Conservation (phyloP, 805 yeast genomes). For the Clavispora carvajalis region DNA sequence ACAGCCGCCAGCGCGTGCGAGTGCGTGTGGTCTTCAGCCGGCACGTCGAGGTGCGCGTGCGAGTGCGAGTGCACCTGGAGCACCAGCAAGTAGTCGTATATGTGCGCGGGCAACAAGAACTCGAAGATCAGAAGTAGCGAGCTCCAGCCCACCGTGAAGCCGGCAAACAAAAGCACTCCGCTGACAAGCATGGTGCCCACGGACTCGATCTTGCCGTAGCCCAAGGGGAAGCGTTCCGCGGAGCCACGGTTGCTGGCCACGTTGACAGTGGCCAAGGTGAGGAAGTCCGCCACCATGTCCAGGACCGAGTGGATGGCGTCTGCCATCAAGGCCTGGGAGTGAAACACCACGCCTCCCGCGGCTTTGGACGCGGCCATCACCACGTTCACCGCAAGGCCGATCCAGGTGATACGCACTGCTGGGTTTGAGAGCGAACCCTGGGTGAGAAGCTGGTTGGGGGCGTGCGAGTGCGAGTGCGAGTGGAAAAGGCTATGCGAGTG, state of each 20-base stretch:
- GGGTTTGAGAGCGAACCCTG: slow-evolving; percentile 49
- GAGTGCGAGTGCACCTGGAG: slow-evolving; percentile 50
- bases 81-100: slow-evolving; percentile 49
- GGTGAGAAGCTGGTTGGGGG: slow-evolving; percentile 36
- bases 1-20: slow-evolving; percentile 3
- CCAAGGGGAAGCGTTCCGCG: slow-evolving; percentile 71
- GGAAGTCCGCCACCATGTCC: slow-evolving; percentile 82
- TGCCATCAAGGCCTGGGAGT: slow-evolving; percentile 90
- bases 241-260: slow-evolving; percentile 53
- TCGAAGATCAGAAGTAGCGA: slow-evolving; percentile 66
- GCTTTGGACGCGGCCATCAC: slow-evolving; percentile 85
- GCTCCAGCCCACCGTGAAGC: slow-evolving; percentile 85
- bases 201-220: slow-evolving; percentile 91
- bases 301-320: slow-evolving; percentile 92
- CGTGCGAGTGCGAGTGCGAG: slow-evolving; percentile 30
- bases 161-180: slow-evolving; percentile 77
- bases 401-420: slow-evolving; percentile 89
- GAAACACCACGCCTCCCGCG: slow-evolving; percentile 84
- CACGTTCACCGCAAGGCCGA: slow-evolving; percentile 79
- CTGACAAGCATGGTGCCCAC: slow-evolving; percentile 89
- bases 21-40: slow-evolving; percentile 13
- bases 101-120: slow-evolving; percentile 57
- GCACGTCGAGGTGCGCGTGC: slow-evolving; percentile 25
- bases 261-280: slow-evolving; percentile 85
- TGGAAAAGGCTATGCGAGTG: slow-evolving; percentile 34